These are phyloP conservation scores for Alternaria sp. DNA, from an alignment of 2,329 filamentous ascomycete species.

Conservation along the genomic window DNA sequence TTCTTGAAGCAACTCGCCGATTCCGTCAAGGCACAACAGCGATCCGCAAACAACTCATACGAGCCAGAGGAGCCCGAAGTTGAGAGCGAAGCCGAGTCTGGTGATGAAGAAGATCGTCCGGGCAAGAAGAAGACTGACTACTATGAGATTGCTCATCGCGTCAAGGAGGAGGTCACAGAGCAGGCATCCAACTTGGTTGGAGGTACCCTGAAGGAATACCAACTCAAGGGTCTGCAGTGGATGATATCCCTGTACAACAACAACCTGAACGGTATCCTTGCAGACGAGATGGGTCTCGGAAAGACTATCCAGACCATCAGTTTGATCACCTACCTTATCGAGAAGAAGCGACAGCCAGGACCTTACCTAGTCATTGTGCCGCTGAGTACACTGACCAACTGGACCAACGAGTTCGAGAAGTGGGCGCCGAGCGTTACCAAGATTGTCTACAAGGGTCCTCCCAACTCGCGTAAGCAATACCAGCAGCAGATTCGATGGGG, in stretches of 20 bases:
- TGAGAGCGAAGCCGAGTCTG: slow-evolving; percentile 64
- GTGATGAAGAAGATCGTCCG: slow-evolving; percentile 69
- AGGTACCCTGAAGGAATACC: slow-evolving; percentile 94
- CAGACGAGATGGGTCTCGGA: slow-evolving; percentile 99
- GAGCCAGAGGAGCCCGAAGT: slow-evolving; percentile 68
- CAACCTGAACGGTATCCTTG: slow-evolving; percentile 97
- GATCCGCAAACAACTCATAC: slow-evolving; percentile 79
- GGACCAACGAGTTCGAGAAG: slow-evolving; percentile 98
- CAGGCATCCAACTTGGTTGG: slow-evolving; percentile 90
- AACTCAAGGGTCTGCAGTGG: slow-evolving; percentile 98
- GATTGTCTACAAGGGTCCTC: slow-evolving; percentile 97
- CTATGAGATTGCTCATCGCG: slow-evolving; percentile 95
- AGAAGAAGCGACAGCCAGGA: slow-evolving; percentile 88
- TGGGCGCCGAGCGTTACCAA: slow-evolving; percentile 89
- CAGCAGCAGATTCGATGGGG: slow-evolving; percentile 94
- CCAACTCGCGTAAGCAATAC: slow-evolving; percentile 83
- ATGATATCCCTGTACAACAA: slow-evolving; percentile 99
- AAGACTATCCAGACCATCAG: slow-evolving; percentile 99
- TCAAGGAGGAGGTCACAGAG: slow-evolving; percentile 86
- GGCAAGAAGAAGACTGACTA: slow-evolving; percentile 88
- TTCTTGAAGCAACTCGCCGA: slow-evolving; percentile 95
- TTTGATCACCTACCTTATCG: slow-evolving; percentile 95
- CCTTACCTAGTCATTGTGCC: slow-evolving; percentile 97
- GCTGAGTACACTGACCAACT: slow-evolving; percentile 95
- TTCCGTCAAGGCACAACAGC: slow-evolving; percentile 93